Base-by-base conservation (phyloP, 805 yeast genomes). In the Metschnikowia anglica region DNA sequence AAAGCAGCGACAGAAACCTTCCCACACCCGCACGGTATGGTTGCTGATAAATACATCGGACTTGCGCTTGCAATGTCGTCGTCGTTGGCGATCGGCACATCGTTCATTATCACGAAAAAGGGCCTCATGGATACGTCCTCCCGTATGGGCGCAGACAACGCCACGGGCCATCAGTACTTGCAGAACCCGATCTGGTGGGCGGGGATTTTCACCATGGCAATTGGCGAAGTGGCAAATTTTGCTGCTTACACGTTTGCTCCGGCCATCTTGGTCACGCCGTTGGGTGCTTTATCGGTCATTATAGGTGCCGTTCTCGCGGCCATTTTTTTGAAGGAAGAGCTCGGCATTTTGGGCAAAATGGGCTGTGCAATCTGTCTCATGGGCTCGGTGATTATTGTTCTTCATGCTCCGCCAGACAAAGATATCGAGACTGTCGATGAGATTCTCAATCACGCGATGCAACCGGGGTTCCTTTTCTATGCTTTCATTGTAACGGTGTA, bases 161-260 rank as follows among this genome's bases (percentile, higher is more conserved):
- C 83, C 21, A 85, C 85, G 46, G 88, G 89, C n/a, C 80, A 73
- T 58, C 81, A 84, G 55, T 88, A 88, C 59, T 68, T 88, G 49
- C 80, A 76, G 52, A 88, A 85, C 61, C 96, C 97, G 10, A 77
- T 87, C 28, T 88, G 97, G 97, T 86, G 95, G 87, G 86, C 91
- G 0, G 97, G 97, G 10, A 89, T 89, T 76, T 57, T 81, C 23
- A 81, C 95, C 36, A 83, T 88, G 97, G 95, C 93, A 2, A 66
- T 88, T 17, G 97, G 97, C 5, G 97, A 88, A 60, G 66, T 88
- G 30, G 96, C 96, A 44, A 88, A 88, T 60, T 88, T 88, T 60
- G 96, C 96, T 3, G 97, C 97, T 0, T 88, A 88, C 60, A 88
- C 96, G 1, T 88, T 88, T 73, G 97, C 97, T 0, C 96, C 97